Conservation (phyloP, 495 filamentous ascomycete species). For the Podospora appendiculata region DNA sequence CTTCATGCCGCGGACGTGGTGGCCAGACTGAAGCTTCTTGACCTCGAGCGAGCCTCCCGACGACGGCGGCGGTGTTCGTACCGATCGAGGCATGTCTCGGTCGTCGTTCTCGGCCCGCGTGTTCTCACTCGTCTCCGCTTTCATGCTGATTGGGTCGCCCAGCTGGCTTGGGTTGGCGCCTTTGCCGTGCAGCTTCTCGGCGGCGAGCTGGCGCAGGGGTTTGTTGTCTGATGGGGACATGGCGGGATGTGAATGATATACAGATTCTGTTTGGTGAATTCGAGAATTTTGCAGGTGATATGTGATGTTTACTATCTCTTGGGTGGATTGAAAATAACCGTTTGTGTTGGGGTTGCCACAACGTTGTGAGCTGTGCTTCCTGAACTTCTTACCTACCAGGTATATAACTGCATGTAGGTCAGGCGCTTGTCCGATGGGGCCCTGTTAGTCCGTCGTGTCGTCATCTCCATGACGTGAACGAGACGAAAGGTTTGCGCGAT, state of each 20-base stretch:
- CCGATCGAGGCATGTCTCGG: not conserved
- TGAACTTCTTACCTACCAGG: too few species aligned
- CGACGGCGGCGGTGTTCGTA: conserved; percentile 1
- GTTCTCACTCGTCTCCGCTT: conserved; percentile 28
- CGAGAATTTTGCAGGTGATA: not conserved
- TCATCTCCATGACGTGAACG: not conserved
- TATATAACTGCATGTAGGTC: too few species aligned
- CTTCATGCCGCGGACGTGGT: conserved; percentile 11
- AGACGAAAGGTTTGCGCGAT: not conserved
- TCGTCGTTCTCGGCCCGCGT: not conserved
- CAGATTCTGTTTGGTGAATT: not conserved
- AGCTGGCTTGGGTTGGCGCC: conserved; percentile 32
- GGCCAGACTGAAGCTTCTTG: conserved; percentile 7
- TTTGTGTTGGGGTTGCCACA: not conserved
- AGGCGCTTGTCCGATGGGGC: too few species aligned
- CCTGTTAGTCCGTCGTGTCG: not conserved
- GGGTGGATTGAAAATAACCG: not conserved
- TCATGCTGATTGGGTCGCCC: conserved; percentile 34
- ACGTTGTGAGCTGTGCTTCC: not conserved
- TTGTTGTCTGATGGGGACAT: conserved; percentile 8
- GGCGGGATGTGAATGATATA: not conserved
- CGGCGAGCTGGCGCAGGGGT: conserved; percentile 20
- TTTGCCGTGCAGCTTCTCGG: conserved; percentile 27
- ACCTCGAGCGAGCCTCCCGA: conserved; percentile 10
- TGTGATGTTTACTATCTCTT: not conserved